Evolutionary conservation across 805 yeast genomes (phyloP).

Genomic region (Nadsonia fulvescens): DNA sequence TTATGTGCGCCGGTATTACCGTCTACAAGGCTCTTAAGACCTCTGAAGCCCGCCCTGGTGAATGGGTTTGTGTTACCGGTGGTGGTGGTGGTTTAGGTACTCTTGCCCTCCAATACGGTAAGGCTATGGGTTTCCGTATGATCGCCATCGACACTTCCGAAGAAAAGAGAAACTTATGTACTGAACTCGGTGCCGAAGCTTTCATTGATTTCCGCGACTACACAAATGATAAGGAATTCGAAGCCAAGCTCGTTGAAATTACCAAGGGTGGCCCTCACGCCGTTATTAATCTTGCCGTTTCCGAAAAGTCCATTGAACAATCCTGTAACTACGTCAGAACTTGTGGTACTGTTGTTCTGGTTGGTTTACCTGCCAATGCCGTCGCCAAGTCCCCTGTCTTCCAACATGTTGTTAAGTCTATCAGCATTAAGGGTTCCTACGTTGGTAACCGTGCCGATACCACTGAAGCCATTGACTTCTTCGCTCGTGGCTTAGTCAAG

Average conservation of each 20-base stretch:
- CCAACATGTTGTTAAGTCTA: conserved; percentile 53
- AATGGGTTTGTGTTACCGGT: conserved; percentile 64
- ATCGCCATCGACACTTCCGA: conserved; percentile 57
- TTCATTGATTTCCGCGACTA: conserved; percentile 49
- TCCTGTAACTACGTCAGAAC: conserved; percentile 45
- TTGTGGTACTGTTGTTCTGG: conserved; percentile 52
- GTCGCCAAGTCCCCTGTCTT: conserved; percentile 52
- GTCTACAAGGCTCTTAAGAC: conserved; percentile 82
- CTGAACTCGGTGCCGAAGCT: conserved; percentile 46
- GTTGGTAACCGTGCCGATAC: conserved; percentile 85
- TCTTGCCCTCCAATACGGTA: conserved; percentile 56
- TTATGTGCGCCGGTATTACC: conserved; percentile 82
- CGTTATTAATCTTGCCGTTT: conserved; percentile 57
- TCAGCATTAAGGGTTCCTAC: conserved; percentile 62
- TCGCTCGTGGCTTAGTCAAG: conserved; percentile 49
- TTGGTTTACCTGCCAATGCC: conserved; percentile 71
- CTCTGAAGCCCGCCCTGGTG: conserved; percentile 48
- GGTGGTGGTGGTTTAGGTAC: conserved; percentile 73
- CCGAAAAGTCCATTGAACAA: conserved; percentile 46
- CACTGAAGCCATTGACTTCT: conserved; percentile 63
- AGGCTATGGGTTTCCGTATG: conserved; percentile 60
- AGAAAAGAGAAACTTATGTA: conserved; percentile 36
- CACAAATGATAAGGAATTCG: conserved; percentile 35
- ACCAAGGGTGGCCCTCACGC: conserved; percentile 67
- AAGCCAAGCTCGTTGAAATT: conserved; percentile 32